phyloP scores from a whole-genome alignment of 768 basidiomycete genomes.

The Leccinum barrowsii region DNA sequence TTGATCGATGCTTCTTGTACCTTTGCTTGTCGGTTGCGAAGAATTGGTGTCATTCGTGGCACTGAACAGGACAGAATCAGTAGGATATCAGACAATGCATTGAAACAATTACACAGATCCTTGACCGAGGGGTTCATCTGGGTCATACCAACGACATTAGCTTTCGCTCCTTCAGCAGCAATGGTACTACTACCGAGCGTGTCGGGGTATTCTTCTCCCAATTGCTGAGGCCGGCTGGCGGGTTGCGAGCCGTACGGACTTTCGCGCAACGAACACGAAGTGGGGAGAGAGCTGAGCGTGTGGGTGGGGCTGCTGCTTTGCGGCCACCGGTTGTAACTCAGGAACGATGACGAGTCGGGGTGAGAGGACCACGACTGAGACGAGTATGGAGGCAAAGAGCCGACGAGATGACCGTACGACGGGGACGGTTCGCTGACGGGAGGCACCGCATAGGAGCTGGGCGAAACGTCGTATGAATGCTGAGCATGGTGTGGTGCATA shows the following conservation, averaged over 20 bases:
- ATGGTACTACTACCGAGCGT: constrained; percentile 95
- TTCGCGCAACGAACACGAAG: constrained; percentile 31
- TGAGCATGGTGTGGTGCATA: constrained; percentile 25
- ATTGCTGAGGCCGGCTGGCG: constrained; percentile 62
- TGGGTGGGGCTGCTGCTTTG: constrained; percentile 28
- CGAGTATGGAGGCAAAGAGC: constrained; percentile 27
- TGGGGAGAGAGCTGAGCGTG: constrained; percentile 19
- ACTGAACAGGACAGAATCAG: constrained; percentile 46
- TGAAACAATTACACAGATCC: constrained; percentile 78
- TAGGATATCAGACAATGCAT: neutral
- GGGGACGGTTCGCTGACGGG: constrained; percentile 28
- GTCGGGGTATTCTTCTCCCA: constrained; percentile 99
- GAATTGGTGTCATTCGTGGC: constrained; percentile 99
- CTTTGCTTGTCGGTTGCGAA: constrained; percentile 98
- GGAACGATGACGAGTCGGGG: constrained; percentile 28
- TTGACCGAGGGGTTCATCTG: constrained; percentile 99
- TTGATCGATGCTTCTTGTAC: constrained; percentile 99
- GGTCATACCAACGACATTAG: constrained; percentile 99
- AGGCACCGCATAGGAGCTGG: constrained; percentile 29
- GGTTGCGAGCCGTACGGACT: constrained; percentile 24
- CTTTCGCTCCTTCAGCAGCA: constrained; percentile 96
- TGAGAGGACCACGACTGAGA: constrained; percentile 26
- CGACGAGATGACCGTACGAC: constrained; percentile 25
- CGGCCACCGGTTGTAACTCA: constrained; percentile 31
- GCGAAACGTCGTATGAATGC: constrained; percentile 28